Conservation (phyloP, 2,329 filamentous ascomycete species). For the Trichophaea hybrida region DNA sequence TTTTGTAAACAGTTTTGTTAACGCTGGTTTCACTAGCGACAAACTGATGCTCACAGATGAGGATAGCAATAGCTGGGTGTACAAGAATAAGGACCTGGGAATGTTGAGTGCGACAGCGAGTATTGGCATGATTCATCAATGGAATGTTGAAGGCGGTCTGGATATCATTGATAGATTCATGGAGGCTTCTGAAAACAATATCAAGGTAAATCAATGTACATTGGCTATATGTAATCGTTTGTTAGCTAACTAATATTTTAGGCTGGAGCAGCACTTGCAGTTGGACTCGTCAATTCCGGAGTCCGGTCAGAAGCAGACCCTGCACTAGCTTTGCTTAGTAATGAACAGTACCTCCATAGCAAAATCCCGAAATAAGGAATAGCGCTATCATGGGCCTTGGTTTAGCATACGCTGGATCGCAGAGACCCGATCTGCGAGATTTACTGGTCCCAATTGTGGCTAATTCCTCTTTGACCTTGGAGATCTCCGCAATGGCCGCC, state of each 20-base stretch:
- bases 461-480: slow-evolving; percentile 77
- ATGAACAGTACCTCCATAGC: slow-evolving; percentile 62
- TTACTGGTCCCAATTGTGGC: slow-evolving; percentile 72
- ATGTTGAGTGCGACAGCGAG: slow-evolving; percentile 96
- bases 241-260: slow-evolving; percentile 33
- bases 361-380: slow-evolving; percentile 63
- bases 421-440: slow-evolving; percentile 78
- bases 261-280: slow-evolving; percentile 81
- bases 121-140: slow-evolving; percentile 75
- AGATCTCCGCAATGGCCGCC: slow-evolving; percentile 90
- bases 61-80: slow-evolving; percentile 87
- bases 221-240: background rate
- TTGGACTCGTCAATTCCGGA: slow-evolving; percentile 90
- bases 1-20: slow-evolving; percentile 95
- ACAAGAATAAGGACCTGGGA: slow-evolving; percentile 97
- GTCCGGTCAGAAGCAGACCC: slow-evolving; percentile 82
- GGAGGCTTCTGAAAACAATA: slow-evolving; percentile 65
- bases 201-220: slow-evolving; percentile 33
- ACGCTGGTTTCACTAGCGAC: slow-evolving; percentile 86
- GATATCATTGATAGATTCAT: slow-evolving; percentile 93
- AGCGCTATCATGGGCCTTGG: slow-evolving; percentile 88
- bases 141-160: slow-evolving; percentile 83
- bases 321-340: slow-evolving; percentile 70
- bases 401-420: slow-evolving; percentile 83
- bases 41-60: slow-evolving; percentile 94